phyloP scores from a whole-genome alignment of 352 stramenopile species.

The Phytophthora pistaciae region DNA sequence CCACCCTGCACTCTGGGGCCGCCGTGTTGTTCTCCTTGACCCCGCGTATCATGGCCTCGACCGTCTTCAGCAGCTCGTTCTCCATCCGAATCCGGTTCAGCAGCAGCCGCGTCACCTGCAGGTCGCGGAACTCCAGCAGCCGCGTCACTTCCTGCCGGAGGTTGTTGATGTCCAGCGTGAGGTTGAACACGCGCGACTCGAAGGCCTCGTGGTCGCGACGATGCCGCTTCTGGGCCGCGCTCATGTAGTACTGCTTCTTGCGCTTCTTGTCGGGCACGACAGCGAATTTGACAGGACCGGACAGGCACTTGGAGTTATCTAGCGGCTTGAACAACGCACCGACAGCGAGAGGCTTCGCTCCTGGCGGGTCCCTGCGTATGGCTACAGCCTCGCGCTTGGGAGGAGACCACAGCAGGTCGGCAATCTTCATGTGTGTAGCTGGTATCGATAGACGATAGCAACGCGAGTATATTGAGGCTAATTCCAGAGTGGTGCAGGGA shows the following conservation, averaged over 20 bases:
- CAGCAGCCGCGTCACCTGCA: slow-evolving; percentile 24
- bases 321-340: background rate
- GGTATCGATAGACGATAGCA: background rate
- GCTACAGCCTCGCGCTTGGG: background rate
- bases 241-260: slow-evolving; percentile 27
- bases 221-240: slow-evolving; percentile 15
- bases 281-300: background rate
- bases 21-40: background rate
- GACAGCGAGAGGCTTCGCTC: background rate
- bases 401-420: background rate
- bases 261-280: slow-evolving; percentile 21
- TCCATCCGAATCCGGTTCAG: slow-evolving; percentile 2
- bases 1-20: background rate
- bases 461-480: background rate
- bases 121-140: slow-evolving; percentile 19
- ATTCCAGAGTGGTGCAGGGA: background rate
- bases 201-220: slow-evolving; percentile 1
- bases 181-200: slow-evolving; percentile 29
- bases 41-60: slow-evolving; percentile 2
- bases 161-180: slow-evolving; percentile 43
- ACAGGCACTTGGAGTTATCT: background rate
- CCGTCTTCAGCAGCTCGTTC: background rate
- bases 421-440: background rate
- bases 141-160: slow-evolving; percentile 26
- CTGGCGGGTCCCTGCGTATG: background rate